These are phyloP conservation scores for Taphrina betulina DNA, from an alignment of 1,139 yeast species.

Conservation along the genomic window DNA sequence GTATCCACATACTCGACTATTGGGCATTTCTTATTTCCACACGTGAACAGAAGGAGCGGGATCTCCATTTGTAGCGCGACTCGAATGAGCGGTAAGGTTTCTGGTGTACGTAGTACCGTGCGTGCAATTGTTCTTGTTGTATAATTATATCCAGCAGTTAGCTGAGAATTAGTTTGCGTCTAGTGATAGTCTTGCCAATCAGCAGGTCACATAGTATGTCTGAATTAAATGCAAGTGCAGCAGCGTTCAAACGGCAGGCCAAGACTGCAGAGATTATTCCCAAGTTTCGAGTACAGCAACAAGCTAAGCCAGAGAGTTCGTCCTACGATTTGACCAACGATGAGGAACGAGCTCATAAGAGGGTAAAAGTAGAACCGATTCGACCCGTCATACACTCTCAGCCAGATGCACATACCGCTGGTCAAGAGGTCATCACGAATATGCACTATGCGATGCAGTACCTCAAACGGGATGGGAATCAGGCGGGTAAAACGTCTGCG, in stretches of 20 bases:
- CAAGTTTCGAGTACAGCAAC: slow-evolving; percentile 52
- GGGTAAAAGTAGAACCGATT: slow-evolving; percentile 21
- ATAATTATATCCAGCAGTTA: too few relatives aligned
- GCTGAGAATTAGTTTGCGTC: too few relatives aligned
- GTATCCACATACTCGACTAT: too few relatives aligned
- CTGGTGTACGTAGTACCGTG: too few relatives aligned
- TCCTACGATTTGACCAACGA: slow-evolving; percentile 38
- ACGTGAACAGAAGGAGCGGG: too few relatives aligned
- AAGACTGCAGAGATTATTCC: slow-evolving; percentile 44
- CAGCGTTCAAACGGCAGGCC: slow-evolving; percentile 60
- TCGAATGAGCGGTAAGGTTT: too few relatives aligned
- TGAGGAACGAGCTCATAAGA: slow-evolving; percentile 40
- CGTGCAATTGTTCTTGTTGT: too few relatives aligned
- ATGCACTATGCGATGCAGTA: slow-evolving; percentile 85
- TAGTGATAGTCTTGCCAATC: too few relatives aligned
- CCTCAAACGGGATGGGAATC: slow-evolving; percentile 49
- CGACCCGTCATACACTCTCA: slow-evolving; percentile 42
- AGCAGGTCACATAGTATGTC: too few relatives aligned
- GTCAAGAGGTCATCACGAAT: slow-evolving; percentile 75
- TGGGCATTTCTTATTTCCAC: too few relatives aligned
- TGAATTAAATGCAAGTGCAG: slow-evolving; percentile 51
- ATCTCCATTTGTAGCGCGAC: too few relatives aligned
- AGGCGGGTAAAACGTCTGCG: slow-evolving; percentile 49
- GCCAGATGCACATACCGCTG: slow-evolving; percentile 47
- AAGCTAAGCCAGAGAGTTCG: slow-evolving; percentile 38